Percentiles rank a stretch among this genome's conserved stretches.
Conservation (phyloP, 345 rosid species). For the Physaria fendleri region DNA sequence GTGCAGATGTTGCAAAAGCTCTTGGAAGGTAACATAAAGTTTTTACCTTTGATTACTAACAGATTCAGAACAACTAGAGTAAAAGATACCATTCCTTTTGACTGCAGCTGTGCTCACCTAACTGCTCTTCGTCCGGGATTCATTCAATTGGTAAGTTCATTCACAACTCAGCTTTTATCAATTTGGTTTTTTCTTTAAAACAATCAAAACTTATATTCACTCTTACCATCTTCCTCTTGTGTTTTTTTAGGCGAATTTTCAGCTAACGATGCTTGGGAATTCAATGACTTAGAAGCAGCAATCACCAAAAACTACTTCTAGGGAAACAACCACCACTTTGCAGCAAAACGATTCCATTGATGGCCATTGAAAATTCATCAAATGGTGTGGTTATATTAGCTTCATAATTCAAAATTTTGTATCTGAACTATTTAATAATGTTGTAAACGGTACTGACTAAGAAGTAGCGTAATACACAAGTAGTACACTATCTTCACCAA, state of each 20-base stretch:
- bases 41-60: not conserved
- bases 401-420: too few species aligned
- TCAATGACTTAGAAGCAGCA: constrained; percentile 76
- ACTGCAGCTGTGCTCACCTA: constrained; percentile 87
- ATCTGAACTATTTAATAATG: too few species aligned
- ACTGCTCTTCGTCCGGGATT: constrained; percentile 93
- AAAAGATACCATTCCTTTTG: constrained; percentile 6
- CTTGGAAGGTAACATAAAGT: constrained; percentile 52
- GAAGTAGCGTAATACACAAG: too few species aligned
- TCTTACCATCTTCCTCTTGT: not conserved
- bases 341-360: not conserved
- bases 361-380: constrained; percentile 4
- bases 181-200: not conserved
- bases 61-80: not conserved
- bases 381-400: too few species aligned
- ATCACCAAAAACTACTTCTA: constrained; percentile 64
- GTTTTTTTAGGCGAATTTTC: constrained; percentile 65
- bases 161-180: not conserved
- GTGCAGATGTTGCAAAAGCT: constrained; percentile 92
- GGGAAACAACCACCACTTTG: not conserved
- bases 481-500: too few species aligned
- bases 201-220: not conserved
- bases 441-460: too few species aligned
- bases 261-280: constrained; percentile 85
- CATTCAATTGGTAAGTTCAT: constrained; percentile 68